Percentiles rank a stretch among this genome's conserved stretches.
Conservation (phyloP, 441 rosid genomes). For the Sinapis alba region DNA sequence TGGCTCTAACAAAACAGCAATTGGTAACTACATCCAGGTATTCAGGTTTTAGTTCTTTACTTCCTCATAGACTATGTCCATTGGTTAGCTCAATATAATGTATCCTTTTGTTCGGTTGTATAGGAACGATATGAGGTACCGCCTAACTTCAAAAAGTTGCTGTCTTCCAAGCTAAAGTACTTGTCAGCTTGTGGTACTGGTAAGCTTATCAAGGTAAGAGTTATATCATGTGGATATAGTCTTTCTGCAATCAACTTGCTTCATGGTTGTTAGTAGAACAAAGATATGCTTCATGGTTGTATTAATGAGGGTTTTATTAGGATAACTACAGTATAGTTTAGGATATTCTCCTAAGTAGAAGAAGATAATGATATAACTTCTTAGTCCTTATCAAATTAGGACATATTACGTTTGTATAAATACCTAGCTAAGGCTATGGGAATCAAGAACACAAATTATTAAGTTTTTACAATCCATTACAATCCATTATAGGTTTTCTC, state of each 20-base stretch:
- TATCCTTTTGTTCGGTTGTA: too few species aligned
- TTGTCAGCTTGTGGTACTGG: slow-evolving; percentile 48
- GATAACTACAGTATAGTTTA: too few species aligned
- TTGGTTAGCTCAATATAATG: too few species aligned
- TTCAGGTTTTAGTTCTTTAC: slow-evolving; percentile 7
- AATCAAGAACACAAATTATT: too few species aligned
- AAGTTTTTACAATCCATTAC: too few species aligned
- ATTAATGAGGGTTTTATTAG: background rate
- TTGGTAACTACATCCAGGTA: slow-evolving; percentile 90
- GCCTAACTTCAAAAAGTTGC: slow-evolving; percentile 72
- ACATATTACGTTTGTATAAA: too few species aligned
- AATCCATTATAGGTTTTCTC: too few species aligned
- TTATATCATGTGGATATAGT: background rate
- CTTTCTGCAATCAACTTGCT: slow-evolving; percentile 9
- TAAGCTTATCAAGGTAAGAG: slow-evolving; percentile 75
- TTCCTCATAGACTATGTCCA: background rate
- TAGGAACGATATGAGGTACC: slow-evolving; percentile 96
- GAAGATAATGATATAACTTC: too few species aligned
- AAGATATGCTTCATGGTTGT: slow-evolving; percentile 8
- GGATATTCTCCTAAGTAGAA: too few species aligned
- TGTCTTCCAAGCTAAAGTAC: slow-evolving; percentile 77
- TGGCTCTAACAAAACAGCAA: slow-evolving; percentile 85
- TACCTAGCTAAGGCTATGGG: too few species aligned
- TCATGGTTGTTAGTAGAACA: background rate
- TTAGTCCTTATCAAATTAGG: too few species aligned